Conservation (phyloP, 2,329 filamentous ascomycete species). For the Emmonsia crescens region DNA sequence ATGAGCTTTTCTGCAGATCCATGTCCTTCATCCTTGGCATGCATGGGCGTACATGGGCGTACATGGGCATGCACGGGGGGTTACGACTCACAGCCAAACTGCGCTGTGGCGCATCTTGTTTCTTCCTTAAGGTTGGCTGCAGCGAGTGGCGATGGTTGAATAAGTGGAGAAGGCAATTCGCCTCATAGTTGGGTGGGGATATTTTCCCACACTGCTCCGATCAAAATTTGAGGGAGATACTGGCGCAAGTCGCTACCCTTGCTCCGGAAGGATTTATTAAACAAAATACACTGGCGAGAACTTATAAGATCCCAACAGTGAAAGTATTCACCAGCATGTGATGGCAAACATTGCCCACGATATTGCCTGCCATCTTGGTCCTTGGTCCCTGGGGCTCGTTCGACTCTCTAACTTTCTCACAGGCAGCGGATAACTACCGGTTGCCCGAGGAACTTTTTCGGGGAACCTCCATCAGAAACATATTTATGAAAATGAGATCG, state of each 20-base stretch:
- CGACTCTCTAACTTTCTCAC: too few species aligned
- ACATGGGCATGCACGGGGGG: too few species aligned
- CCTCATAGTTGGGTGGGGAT: not conserved
- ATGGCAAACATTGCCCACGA: not conserved
- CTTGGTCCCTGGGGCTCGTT: too few species aligned
- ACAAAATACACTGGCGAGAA: too few species aligned
- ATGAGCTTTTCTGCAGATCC: not conserved
- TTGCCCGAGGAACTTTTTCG: too few species aligned
- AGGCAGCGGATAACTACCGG: too few species aligned
- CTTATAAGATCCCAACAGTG: not conserved
- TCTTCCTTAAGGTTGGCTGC: not conserved
- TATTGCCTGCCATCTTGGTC: not conserved
- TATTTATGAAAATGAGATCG: too few species aligned
- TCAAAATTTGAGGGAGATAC: too few species aligned
- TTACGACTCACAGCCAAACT: not conserved
- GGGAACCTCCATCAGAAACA: too few species aligned
- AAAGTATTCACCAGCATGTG: not conserved
- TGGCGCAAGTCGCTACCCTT: not conserved
- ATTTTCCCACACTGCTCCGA: not conserved
- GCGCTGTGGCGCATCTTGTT: not conserved
- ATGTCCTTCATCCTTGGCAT: not conserved
- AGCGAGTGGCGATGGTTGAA: not conserved
- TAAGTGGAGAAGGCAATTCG: not conserved
- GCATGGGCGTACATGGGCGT: too few species aligned
- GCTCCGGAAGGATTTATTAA: not conserved